Evolutionary conservation across 768 basidiomycete genomes (phyloP).

Genomic region (Agrocybe chaxingu): DNA sequence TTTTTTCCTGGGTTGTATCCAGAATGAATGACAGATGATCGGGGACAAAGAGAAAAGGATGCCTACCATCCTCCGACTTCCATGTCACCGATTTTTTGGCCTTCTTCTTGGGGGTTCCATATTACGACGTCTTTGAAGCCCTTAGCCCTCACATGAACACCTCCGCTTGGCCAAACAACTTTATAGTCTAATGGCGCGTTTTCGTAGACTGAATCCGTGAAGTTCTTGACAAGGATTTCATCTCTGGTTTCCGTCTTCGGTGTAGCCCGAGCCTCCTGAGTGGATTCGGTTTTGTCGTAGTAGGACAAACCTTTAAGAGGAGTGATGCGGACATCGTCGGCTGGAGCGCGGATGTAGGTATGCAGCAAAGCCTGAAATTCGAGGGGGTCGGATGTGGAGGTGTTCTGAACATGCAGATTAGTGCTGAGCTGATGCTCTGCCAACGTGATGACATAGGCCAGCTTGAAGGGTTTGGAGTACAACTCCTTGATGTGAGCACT

Average conservation of each 20-base stretch:
- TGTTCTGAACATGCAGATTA: conserved; percentile 78
- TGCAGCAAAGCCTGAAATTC: conserved; percentile 94
- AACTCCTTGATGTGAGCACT: conserved; percentile 40
- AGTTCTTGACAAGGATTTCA: conserved; percentile 61
- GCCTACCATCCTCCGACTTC: conserved; percentile 82
- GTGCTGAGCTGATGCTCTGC: conserved; percentile 71
- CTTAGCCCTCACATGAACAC: conserved; percentile 47
- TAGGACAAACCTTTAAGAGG: conserved; percentile 65
- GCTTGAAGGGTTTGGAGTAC: conserved; percentile 66
- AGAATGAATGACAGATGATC: neutral
- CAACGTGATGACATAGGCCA: conserved; percentile 82
- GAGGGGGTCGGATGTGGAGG: conserved; percentile 48
- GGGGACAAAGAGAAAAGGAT: neutral
- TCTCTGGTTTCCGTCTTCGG: conserved; percentile 58
- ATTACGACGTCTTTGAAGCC: conserved; percentile 80
- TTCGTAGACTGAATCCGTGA: conserved; percentile 79
- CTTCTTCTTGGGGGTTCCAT: conserved; percentile 88
- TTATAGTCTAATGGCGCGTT: conserved; percentile 53
- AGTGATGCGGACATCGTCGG: conserved; percentile 54
- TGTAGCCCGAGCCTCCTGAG: conserved; percentile 42
- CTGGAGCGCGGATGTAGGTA: conserved; percentile 76
- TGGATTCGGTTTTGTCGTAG: conserved; percentile 77
- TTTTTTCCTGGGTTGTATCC: conserved; percentile 54
- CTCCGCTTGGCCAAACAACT: conserved; percentile 57
- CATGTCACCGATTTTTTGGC: conserved; percentile 83